A percentile compares a stretch with the other conserved stretches of the same genome.
These are phyloP conservation scores for Benincasa hispida DNA, from an alignment of 306 rosid genomes.

Conservation along the genomic window DNA sequence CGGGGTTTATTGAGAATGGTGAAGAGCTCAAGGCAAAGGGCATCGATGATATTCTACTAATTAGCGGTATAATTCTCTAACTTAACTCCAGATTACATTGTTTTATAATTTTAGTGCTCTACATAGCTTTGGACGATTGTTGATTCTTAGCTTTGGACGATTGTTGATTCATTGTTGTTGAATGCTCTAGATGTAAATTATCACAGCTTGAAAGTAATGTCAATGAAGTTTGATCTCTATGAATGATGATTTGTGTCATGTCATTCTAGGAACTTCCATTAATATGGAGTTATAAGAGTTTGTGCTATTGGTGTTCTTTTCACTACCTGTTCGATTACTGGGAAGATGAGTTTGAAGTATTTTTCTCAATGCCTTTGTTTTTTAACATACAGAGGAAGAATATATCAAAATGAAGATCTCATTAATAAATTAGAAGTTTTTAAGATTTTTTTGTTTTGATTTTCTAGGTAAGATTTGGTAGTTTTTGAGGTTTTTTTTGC, in stretches of 20 bases:
- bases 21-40: conserved; percentile 73
- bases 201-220: neutral
- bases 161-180: neutral
- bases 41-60: conserved; percentile 45
- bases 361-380: neutral
- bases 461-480: too few relatives aligned
- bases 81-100: conserved; percentile 6
- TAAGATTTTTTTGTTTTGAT: too few relatives aligned
- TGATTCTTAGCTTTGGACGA: neutral
- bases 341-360: neutral
- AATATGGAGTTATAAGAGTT: neutral
- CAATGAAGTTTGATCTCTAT: neutral
- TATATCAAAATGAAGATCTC: too few relatives aligned
- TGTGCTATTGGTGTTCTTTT: neutral
- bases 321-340: neutral
- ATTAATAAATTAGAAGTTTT: too few relatives aligned
- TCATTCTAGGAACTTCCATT: neutral
- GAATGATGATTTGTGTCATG: neutral
- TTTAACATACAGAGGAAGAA: too few relatives aligned
- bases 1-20: conserved; percentile 66
- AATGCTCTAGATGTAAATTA: neutral
- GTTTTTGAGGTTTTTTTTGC: too few relatives aligned
- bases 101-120: conserved; percentile 19
- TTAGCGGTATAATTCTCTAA: conserved; percentile 41
- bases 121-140: neutral